Percentiles rank a stretch among this genome's conserved stretches.
Evolutionary conservation across 1,284 basidiomycete species (phyloP).

Genomic region (Ceraceosorus guamensis): DNA sequence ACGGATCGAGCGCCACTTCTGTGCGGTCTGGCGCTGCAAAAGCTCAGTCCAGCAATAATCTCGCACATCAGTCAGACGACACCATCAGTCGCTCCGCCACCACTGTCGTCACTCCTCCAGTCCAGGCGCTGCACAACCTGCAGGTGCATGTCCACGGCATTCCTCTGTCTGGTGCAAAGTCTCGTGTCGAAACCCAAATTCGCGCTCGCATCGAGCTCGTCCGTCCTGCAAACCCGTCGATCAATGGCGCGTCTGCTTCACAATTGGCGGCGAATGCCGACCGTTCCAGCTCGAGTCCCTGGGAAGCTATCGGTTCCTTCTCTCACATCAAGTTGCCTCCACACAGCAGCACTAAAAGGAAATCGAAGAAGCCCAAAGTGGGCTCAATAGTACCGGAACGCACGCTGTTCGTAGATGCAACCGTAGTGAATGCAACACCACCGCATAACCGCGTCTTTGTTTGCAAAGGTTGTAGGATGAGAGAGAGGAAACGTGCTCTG

Average conservation of each 20-base stretch:
- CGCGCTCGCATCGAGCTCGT: constrained; percentile 45
- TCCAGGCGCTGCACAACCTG: constrained; percentile 25
- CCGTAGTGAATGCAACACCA: constrained; percentile 58
- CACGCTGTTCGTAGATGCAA: constrained; percentile 46
- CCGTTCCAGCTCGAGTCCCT: constrained; percentile 15
- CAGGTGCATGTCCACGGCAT: constrained; percentile 67
- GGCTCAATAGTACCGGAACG: constrained; percentile 40
- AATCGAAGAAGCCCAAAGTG: constrained; percentile 63
- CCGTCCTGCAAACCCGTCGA: constrained; percentile 15
- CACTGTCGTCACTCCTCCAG: constrained; percentile 27
- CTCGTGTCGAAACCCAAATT: constrained; percentile 75
- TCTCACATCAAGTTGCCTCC: constrained; percentile 47
- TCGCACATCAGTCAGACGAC: constrained; percentile 27
- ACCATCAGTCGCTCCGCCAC: constrained; percentile 34
- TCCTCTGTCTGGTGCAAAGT: constrained; percentile 77
- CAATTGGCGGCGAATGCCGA: too few species aligned
- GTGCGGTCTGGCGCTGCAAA: not conserved
- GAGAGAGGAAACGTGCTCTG: constrained; percentile 50
- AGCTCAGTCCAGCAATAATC: not conserved
- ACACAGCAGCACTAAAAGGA: constrained; percentile 51
- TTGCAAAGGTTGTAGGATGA: constrained; percentile 61
- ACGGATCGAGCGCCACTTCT: not conserved
- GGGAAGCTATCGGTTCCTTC: constrained; percentile 45
- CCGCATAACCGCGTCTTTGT: constrained; percentile 66
- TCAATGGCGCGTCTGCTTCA: constrained; percentile 4